Evolutionary conservation across 2,329 filamentous ascomycete species (phyloP), one percentile per base, ranked within the genome.

Genomic region (Gnomoniopsis sp.): DNA sequence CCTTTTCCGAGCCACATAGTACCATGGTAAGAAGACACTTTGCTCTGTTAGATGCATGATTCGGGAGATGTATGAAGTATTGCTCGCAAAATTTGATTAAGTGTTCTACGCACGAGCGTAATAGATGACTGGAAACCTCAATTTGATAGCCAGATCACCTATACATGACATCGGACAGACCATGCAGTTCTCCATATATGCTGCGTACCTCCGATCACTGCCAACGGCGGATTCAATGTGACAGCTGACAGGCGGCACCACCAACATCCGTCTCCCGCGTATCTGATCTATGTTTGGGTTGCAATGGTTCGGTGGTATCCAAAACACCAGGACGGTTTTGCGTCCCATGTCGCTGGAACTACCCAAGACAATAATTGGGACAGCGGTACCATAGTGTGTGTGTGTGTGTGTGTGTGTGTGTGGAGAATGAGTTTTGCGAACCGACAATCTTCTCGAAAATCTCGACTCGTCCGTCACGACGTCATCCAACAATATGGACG

Each of bases 71-170:
- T 30, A 30, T 8, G 4, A 30, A 8, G 26, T 4, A 8, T 38
- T 49, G 38, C 46, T 54, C 58, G 15, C 33, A 57, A 60, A 49
- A 38, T 50, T 56, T 44, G 26, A 49, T 23, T 6, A 7, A 6
- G 47, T 33, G 47, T n/a, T 19, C 15, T 7, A 53, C 11, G 19
- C 33, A 38, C 33, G 34, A 23, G 19, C 12, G 30, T 22, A 11
- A 14, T 34, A 21, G 43, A 14, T n/a, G 14, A 41, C 8, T n/a
- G 26, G 8, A 30, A 30, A 15, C 36, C 8, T 38, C 52, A 54
- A 44, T 46, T 51, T 55, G 26, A 38, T 19, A 43, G 26, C 36
- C 17, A 22, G 50, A 43, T 52, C 50, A 52, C 7, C 50, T 34
- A 30, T 52, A 22, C 36, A 41, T 3, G 19, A 26, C 22, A 17